Base-by-base conservation (phyloP, 75 land plant genomes). In the Sequoia sempervirens region DNA sequence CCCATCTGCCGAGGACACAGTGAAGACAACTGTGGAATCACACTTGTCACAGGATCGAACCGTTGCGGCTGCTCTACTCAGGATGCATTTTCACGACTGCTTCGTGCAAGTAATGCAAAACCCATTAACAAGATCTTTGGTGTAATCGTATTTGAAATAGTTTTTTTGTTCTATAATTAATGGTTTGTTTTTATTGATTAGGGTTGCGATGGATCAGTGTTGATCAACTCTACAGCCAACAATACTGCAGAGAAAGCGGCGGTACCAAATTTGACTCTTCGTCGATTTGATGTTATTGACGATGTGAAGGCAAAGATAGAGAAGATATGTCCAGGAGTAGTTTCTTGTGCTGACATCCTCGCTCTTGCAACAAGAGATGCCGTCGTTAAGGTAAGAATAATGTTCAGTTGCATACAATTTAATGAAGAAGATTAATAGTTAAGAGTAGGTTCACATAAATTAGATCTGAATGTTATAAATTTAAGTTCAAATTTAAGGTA, bases 51-150 rank as follows among this genome's bases (percentile, higher is more conserved):
- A 82, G 5, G 93, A 91, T 81, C 13, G 45, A 28, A 88, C 91
- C 28, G 40, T 92, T 56, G 37, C 90, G 40, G 85, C 93, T 58
- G 85, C 82, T 23, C 80, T 92, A 18, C 84, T 92, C 8, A 86
- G 91, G 4, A 45, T 92, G 70, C 84, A 88, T 46, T 90, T 92
- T 76, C 93, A 92, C 84, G 93, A 90, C 84, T 92, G 93, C 78
- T 87, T 90, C 82, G 89, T 88, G 58, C 52, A 86, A 30, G 89
- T 70, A 80, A 56, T 18, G 4, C 13, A 52, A 13, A 14, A 52
- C 15, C 13, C 54, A 52, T 12, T 13, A 14, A 10, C 11, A 50
- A 50, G 0, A 12, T 50, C 53, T 50, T 50, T 50, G 2, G 5
- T 15, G 58, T 17, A 54, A 54, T 54, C 3, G 2, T 54, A 17